Evolutionary conservation across 164 flowering plant genomes (phyloP).

Genomic region (Berberis vulgaris): DNA sequence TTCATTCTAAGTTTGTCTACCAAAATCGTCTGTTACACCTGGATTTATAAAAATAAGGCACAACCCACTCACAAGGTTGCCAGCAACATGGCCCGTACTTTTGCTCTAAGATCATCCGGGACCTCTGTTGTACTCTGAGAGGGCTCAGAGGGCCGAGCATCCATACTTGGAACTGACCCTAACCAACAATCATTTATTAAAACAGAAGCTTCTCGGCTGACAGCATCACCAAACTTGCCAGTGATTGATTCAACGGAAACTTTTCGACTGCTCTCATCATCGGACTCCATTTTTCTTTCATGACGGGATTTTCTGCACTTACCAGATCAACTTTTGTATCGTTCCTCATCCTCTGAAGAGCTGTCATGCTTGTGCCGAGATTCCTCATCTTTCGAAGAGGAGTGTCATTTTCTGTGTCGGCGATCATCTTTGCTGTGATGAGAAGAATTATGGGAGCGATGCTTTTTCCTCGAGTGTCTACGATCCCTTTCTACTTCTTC

Average conservation of each 20-base stretch:
- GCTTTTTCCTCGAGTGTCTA: slow-evolving; percentile 42
- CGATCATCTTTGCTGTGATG: slow-evolving; percentile 31
- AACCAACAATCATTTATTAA: slow-evolving; percentile 13
- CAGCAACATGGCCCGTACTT: slow-evolving; percentile 74
- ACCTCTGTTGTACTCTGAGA: slow-evolving; percentile 21
- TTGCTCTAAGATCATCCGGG: slow-evolving; percentile 76
- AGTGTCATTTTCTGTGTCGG: slow-evolving; percentile 35
- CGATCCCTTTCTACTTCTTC: slow-evolving; percentile 25
- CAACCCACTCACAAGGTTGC: slow-evolving; percentile 38
- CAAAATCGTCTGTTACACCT: no score
- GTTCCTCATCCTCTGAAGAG: slow-evolving; percentile 36
- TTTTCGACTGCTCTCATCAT: slow-evolving; percentile 43
- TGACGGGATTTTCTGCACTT: slow-evolving; percentile 20
- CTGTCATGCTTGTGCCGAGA: slow-evolving; percentile 28
- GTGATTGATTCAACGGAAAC: slow-evolving; percentile 24
- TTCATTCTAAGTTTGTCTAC: no score
- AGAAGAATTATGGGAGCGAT: slow-evolving; percentile 25
- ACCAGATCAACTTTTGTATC: slow-evolving; percentile 15
- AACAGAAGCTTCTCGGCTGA: slow-evolving; percentile 15
- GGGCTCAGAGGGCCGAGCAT: slow-evolving; percentile 20
- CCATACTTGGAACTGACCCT: slow-evolving; percentile 9
- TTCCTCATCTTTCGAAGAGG: slow-evolving; percentile 34
- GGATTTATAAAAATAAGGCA: no score
- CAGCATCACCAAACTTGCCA: slow-evolving; percentile 17
- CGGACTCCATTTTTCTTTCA: slow-evolving; percentile 34